Evolutionary conservation across 1,284 basidiomycete genomes (phyloP).

Genomic region (Malassezia japonica): DNA sequence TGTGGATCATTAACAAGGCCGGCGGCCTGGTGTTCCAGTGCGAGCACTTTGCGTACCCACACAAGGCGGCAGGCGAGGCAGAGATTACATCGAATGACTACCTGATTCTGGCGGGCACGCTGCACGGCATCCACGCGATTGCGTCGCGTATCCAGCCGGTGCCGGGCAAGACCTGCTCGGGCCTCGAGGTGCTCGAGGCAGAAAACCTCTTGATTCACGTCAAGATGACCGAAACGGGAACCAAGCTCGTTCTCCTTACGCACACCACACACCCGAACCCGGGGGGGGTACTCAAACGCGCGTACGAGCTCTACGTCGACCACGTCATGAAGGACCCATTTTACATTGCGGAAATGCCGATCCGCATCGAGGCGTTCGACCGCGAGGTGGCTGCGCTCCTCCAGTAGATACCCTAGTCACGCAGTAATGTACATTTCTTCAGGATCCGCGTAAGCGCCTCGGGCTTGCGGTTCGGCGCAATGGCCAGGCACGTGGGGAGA

Average conservation of each 20-base stretch:
- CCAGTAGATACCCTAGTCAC: slow-evolving; percentile 22
- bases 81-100: slow-evolving; percentile 81
- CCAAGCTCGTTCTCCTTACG: slow-evolving; percentile 89
- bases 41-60: slow-evolving; percentile 55
- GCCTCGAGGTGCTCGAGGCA: slow-evolving; percentile 84
- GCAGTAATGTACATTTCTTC: slow-evolving; percentile 51
- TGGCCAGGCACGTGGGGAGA: slow-evolving; percentile 54
- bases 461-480: slow-evolving; percentile 54
- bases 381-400: slow-evolving; percentile 49
- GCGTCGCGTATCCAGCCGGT: slow-evolving; percentile 80
- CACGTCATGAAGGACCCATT: slow-evolving; percentile 99
- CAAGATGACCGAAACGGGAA: slow-evolving; percentile 83
- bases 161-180: slow-evolving; percentile 53
- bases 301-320: slow-evolving; percentile 83
- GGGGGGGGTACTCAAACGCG: slow-evolving; percentile 55
- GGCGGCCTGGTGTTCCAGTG: slow-evolving; percentile 90
- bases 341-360: slow-evolving; percentile 97
- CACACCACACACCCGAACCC: slow-evolving; percentile 62
- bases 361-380: slow-evolving; percentile 82
- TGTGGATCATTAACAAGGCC: slow-evolving; percentile 98
- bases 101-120: slow-evolving; percentile 86
- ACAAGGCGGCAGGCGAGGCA: slow-evolving; percentile 16
- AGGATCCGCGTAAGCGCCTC: slow-evolving; percentile 50
- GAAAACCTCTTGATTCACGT: slow-evolving; percentile 86
- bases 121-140: slow-evolving; percentile 97